A percentile compares a stretch with the other conserved stretches of the same genome.
phyloP scores from a whole-genome alignment of 768 basidiomycete species.

The Arthromyces matolae region DNA sequence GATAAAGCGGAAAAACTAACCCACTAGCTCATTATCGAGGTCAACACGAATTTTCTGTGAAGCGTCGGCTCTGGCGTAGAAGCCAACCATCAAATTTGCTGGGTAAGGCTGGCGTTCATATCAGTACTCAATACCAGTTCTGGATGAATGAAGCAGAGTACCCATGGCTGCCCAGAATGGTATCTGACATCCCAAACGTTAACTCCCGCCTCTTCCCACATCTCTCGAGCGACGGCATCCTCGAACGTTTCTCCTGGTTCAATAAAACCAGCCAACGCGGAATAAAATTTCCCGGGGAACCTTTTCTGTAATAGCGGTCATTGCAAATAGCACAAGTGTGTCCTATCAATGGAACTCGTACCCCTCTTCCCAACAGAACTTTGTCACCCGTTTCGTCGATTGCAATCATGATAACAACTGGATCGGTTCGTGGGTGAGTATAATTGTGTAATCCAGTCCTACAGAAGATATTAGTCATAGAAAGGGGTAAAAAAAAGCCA shows the following conservation, averaged over 20 bases:
- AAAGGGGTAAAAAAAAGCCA: neutral
- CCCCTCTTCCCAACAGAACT: slow-evolving; percentile 84
- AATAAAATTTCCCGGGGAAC: slow-evolving; percentile 73
- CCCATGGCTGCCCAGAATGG: slow-evolving; percentile 87
- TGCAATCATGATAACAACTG: slow-evolving; percentile 89
- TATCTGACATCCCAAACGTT: slow-evolving; percentile 79
- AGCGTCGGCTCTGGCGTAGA: slow-evolving; percentile 75
- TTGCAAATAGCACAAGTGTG: neutral
- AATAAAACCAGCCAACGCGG: slow-evolving; percentile 89
- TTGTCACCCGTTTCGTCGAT: slow-evolving; percentile 77
- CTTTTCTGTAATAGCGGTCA: slow-evolving; percentile 41
- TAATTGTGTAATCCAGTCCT: slow-evolving; percentile 89
- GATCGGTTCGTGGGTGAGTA: slow-evolving; percentile 75
- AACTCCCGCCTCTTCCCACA: slow-evolving; percentile 97
- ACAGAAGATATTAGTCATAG: slow-evolving; percentile 10
- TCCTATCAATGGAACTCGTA: slow-evolving; percentile 30
- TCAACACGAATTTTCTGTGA: slow-evolving; percentile 74
- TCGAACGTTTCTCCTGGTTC: slow-evolving; percentile 95
- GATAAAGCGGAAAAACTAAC: slow-evolving; percentile 35
- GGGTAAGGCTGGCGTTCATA: slow-evolving; percentile 70
- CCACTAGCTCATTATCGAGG: slow-evolving; percentile 93
- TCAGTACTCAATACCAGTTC: neutral
- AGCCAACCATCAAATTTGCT: slow-evolving; percentile 87
- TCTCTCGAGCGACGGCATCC: slow-evolving; percentile 87
- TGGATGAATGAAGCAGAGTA: slow-evolving; percentile 22